Evolutionary conservation across 2,329 filamentous ascomycete genomes (phyloP), one percentile per base, ranked within the genome.

Genomic region (Claviceps cyperi): DNA sequence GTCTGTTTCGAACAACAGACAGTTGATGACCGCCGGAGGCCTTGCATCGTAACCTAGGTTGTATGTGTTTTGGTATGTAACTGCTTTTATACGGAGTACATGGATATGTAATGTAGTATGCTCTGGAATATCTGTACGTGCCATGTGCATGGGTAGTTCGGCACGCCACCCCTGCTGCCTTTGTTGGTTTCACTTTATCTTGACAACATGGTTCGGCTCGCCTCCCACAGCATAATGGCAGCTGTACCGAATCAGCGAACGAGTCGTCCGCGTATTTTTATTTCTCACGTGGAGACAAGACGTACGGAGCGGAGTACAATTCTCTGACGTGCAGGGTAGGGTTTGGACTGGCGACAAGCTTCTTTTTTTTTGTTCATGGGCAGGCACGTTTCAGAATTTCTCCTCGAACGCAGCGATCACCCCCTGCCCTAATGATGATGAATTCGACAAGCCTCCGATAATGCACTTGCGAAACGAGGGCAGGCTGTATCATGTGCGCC

Each of bases 101-200:
- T 5, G 22, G 22, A 5, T 22, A 22, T 3, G 21, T 22, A 22
- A 5, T n/a, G 22, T 22, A 22, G 5, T 5, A 11, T 32, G 28
- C 28, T 32, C 9, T 11, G 8, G 28, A 32, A 32, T 32, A 32
- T 32, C 28, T 32, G 28, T 11, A 9, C 24, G 7, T 28, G 24
- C 9, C 28, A 32, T 11, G 28, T 11, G 11, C 28, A 32, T 32
- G 28, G 28, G 28, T 32, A 11, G 3, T 32, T 9, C 28, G 28
- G 28, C 28, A 32, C 9, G 28, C 28, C 28, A 17, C 4, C 22
- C 22, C 28, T 43, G n/a, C 47, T 28, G 32, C 32, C 48, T 50
- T 50, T 50, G 48, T 50, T 46, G 43, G 41, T 45, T 50, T 40
- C 41, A 32, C 22, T 19, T 37, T 37, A 32, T 37, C 40, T 43